Evolutionary conservation across 768 basidiomycete species (phyloP).

Genomic region (Mycena capillaripes): DNA sequence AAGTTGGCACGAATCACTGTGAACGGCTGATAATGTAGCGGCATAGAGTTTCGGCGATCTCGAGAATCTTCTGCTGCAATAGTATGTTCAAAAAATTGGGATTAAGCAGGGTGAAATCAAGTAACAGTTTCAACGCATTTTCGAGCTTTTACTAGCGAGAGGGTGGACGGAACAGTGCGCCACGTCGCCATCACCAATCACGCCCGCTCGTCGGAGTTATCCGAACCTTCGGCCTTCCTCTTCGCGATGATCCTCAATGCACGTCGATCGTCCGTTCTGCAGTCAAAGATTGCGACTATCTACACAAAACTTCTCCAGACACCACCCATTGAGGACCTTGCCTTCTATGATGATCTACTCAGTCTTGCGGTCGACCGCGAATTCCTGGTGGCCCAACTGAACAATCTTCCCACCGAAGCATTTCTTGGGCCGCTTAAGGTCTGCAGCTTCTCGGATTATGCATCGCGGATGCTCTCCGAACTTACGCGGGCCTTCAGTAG

Average conservation of each 20-base stretch:
- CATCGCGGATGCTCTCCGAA: background rate
- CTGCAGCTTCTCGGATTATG: background rate
- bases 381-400: slow-evolving; percentile 50
- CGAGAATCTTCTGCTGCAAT: no score
- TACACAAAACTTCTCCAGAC: slow-evolving; percentile 65
- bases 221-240: background rate
- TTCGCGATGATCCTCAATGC: slow-evolving; percentile 18
- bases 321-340: slow-evolving; percentile 58
- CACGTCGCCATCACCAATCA: no score
- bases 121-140: no score
- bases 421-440: slow-evolving; percentile 34
- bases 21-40: no score
- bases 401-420: slow-evolving; percentile 29
- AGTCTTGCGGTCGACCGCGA: slow-evolving; percentile 64
- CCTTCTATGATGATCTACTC: slow-evolving; percentile 69
- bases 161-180: no score
- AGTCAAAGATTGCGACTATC: slow-evolving; percentile 62
- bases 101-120: no score
- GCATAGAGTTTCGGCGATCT: no score
- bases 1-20: no score
- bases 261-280: slow-evolving; percentile 41
- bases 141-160: no score
- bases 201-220: background rate
- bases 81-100: no score
- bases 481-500: slow-evolving; percentile 35